A percentile compares a stretch with the other conserved stretches of the same genome.
These are phyloP conservation scores for Kwoniella shivajii DNA, from an alignment of 1,284 basidiomycete species.

Conservation along the genomic window DNA sequence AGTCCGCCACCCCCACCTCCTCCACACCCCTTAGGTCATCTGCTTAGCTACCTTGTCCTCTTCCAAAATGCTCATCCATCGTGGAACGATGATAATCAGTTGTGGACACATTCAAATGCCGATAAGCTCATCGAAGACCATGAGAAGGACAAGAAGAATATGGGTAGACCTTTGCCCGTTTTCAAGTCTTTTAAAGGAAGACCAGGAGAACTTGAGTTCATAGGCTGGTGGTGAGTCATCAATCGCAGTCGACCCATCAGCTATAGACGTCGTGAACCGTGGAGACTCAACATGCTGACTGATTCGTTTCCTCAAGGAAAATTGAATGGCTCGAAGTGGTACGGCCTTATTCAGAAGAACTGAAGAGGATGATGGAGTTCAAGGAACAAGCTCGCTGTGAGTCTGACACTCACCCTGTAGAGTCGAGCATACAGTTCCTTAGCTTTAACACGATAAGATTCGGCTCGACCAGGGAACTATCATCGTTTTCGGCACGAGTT, in stretches of 20 bases:
- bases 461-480: too few relatives aligned
- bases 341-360: background rate
- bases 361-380: constrained; percentile 9
- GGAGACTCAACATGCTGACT: background rate
- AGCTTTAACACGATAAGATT: too few relatives aligned
- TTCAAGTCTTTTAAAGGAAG: constrained; percentile 6
- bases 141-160: constrained; percentile 21
- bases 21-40: constrained; percentile 18
- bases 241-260: background rate
- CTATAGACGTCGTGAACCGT: background rate
- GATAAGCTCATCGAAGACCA: constrained; percentile 24
- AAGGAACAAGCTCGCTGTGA: constrained; percentile 13
- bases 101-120: constrained; percentile 29
- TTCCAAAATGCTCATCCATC: constrained; percentile 26
- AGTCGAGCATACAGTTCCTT: too few relatives aligned
- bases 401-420: background rate
- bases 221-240: constrained; percentile 59
- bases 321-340: constrained; percentile 3
- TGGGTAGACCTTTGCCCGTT: constrained; percentile 29
- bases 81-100: constrained; percentile 20
- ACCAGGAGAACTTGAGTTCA: constrained; percentile 7
- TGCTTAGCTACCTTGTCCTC: constrained; percentile 26
- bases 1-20: constrained; percentile 17
- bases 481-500: background rate
- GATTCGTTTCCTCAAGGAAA: background rate